A percentile compares a stretch with the other conserved stretches of the same genome.
Conservation (phyloP, 2,329 filamentous ascomycete species). For the Apiospora aurea region DNA sequence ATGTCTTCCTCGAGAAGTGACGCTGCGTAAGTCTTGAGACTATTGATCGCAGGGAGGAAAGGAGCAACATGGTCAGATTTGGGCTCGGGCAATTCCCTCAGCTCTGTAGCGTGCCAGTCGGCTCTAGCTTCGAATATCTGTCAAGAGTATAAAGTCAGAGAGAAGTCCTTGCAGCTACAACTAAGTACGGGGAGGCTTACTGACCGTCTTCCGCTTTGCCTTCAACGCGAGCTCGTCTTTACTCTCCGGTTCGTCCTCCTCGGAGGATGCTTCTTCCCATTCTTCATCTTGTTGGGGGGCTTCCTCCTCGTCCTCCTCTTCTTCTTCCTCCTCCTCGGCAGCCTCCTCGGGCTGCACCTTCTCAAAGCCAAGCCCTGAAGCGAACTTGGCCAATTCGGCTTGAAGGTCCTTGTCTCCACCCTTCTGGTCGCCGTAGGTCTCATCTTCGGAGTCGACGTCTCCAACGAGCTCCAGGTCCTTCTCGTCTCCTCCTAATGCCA, state of each 20-base stretch:
- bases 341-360: slow-evolving; percentile 48
- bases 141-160: slow-evolving; percentile 25
- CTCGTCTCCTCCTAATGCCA: slow-evolving; percentile 70
- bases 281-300: slow-evolving; percentile 45
- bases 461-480: slow-evolving; percentile 68
- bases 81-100: slow-evolving; percentile 52
- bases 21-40: slow-evolving; percentile 73
- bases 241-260: slow-evolving; percentile 44
- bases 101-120: slow-evolving; percentile 61
- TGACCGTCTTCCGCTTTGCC: slow-evolving; percentile 50
- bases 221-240: slow-evolving; percentile 43
- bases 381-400: slow-evolving; percentile 60
- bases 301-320: slow-evolving; percentile 40
- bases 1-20: slow-evolving; percentile 81
- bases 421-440: slow-evolving; percentile 45
- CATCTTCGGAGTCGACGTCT: slow-evolving; percentile 59
- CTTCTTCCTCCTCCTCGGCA: slow-evolving; percentile 47
- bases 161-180: slow-evolving; percentile 16
- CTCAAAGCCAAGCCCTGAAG: slow-evolving; percentile 57
- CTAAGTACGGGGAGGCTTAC: slow-evolving; percentile 42
- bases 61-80: slow-evolving; percentile 53
- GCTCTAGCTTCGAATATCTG: slow-evolving; percentile 64
- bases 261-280: slow-evolving; percentile 41
- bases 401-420: slow-evolving; percentile 57
- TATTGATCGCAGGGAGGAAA: slow-evolving; percentile 52